phyloP scores from a whole-genome alignment of 2,329 filamentous ascomycete genomes.

The Fusarium sterilihyphosum region DNA sequence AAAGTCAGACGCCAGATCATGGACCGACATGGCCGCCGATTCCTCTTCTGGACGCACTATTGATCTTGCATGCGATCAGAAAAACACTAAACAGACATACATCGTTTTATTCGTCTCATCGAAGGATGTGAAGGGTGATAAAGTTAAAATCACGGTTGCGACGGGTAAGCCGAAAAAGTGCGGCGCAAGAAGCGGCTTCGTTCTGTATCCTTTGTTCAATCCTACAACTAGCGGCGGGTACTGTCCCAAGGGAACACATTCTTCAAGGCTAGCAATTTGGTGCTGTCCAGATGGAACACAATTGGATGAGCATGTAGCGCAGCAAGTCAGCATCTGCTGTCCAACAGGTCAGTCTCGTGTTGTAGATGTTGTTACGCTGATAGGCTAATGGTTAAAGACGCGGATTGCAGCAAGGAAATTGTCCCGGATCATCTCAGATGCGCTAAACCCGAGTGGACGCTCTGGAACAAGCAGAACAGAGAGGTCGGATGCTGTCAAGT shows the following conservation, averaged over 20 bases:
- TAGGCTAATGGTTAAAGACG: slow-evolving; percentile 3
- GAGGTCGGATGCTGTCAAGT: slow-evolving; percentile 19
- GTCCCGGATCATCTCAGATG: slow-evolving; percentile 13
- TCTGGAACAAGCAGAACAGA: slow-evolving; percentile 17
- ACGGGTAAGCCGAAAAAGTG: neutral
- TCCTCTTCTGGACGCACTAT: neutral
- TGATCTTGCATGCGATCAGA: slow-evolving; percentile 3
- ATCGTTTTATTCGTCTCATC: slow-evolving; percentile 19
- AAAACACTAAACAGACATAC: neutral
- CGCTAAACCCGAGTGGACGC: slow-evolving; percentile 8
- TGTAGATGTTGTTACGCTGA: neutral
- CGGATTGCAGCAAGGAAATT: slow-evolving; percentile 6
- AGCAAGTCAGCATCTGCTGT: slow-evolving; percentile 22
- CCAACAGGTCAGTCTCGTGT: slow-evolving; percentile 9
- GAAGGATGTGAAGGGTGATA: neutral
- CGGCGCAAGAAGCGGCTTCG: slow-evolving; percentile 18
- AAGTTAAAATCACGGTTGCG: neutral
- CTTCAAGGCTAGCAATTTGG: neutral
- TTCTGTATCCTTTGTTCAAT: slow-evolving; percentile 4
- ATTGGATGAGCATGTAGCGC: neutral
- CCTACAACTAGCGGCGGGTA: neutral
- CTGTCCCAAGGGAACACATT: slow-evolving; percentile 15
- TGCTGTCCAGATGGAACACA: slow-evolving; percentile 26
- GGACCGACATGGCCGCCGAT: slow-evolving; percentile 9
- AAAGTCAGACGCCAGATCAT: neutral